A percentile compares a stretch with the other conserved stretches of the same genome.
Conservation (phyloP, 805 yeast genomes). For the Kurtzmaniella cleridarum region DNA sequence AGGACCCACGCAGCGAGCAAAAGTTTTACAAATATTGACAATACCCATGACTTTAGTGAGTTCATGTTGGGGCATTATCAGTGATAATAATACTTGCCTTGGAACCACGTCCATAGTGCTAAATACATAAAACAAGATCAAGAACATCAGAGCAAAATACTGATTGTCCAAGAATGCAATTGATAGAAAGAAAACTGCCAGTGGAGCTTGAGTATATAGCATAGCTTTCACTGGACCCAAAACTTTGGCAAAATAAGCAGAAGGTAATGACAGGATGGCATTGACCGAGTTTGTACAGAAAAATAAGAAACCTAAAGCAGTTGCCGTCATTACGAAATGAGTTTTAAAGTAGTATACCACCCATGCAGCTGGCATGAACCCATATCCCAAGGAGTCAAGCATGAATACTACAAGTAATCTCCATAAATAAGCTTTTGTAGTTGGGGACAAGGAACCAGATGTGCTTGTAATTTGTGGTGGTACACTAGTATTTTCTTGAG, state of each 20-base stretch:
- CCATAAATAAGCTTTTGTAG: conserved; percentile 39
- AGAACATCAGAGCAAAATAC: conserved; percentile 45
- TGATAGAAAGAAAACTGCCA: conserved; percentile 56
- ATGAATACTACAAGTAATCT: conserved; percentile 60
- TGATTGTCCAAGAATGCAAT: conserved; percentile 20
- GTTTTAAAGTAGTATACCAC: conserved; percentile 72
- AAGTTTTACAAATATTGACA: conserved; percentile 80
- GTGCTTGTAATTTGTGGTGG: conserved; percentile 6
- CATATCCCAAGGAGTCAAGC: conserved; percentile 83
- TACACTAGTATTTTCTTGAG: conserved; percentile 2
- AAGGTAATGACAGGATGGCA: conserved; percentile 69
- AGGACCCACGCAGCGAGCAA: conserved; percentile 82
- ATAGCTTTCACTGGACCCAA: conserved; percentile 81
- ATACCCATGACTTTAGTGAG: conserved; percentile 77
- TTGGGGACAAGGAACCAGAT: conserved; percentile 27
- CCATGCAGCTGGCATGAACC: conserved; percentile 89
- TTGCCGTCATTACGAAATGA: conserved; percentile 48
- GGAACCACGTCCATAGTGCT: conserved; percentile 91
- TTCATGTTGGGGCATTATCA: conserved; percentile 57
- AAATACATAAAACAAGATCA: conserved; percentile 55
- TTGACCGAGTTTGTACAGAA: conserved; percentile 58
- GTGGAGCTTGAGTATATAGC: conserved; percentile 69
- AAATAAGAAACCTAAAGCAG: conserved; percentile 61
- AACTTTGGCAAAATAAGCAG: conserved; percentile 59
- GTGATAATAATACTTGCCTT: conserved; percentile 71